A percentile compares a stretch with the other conserved stretches of the same genome.
Evolutionary conservation across 805 yeast genomes (phyloP).

Genomic region (Wickerhamiella kurtzmanii): DNA sequence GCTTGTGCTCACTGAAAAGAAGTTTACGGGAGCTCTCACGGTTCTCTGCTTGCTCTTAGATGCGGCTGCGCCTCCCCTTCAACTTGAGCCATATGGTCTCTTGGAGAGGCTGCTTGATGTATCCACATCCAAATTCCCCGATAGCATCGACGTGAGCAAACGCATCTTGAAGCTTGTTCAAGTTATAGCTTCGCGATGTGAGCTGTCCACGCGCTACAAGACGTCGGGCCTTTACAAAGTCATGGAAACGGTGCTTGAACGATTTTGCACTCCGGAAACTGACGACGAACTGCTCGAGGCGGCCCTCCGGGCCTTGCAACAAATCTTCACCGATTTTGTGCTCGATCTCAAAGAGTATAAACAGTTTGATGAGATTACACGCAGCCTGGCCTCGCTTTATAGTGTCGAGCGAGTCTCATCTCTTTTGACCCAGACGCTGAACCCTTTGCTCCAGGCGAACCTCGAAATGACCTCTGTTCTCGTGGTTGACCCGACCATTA

Average conservation of each 20-base stretch:
- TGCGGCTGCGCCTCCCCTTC: conserved; percentile 1
- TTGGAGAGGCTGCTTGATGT: neutral
- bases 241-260: neutral
- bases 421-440: neutral
- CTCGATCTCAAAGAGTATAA: neutral
- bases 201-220: neutral
- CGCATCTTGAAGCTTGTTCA: neutral
- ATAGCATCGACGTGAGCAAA: neutral
- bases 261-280: neutral
- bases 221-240: neutral
- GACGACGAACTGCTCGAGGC: neutral
- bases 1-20: neutral
- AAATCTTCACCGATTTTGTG: neutral
- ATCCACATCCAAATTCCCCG: neutral
- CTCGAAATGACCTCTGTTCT: conserved; percentile 5
- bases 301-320: neutral
- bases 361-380: neutral
- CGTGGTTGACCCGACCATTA: conserved; percentile 1
- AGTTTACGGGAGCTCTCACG: neutral
- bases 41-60: neutral
- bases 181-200: neutral
- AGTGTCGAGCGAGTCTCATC: neutral
- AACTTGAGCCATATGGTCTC: conserved; percentile 1
- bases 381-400: neutral
- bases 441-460: conserved; percentile 1